These are phyloP conservation scores for Claviceps sp. DNA, from an alignment of 2,329 filamentous ascomycete species.

Conservation along the genomic window DNA sequence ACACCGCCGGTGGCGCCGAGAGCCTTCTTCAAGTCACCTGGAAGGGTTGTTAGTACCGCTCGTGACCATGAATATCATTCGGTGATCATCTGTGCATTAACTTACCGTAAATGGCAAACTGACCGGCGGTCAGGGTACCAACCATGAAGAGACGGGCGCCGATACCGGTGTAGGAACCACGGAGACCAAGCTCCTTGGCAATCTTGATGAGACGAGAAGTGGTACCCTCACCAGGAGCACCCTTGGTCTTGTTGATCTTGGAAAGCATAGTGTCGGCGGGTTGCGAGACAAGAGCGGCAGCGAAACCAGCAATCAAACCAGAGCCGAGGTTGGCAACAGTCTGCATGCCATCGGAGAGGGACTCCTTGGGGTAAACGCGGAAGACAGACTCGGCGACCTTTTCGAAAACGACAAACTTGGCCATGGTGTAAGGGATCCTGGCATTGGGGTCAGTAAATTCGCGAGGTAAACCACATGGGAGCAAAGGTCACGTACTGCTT, in stretches of 20 bases:
- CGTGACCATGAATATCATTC: not conserved
- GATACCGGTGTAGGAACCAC: constrained; percentile 68
- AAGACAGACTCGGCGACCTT: constrained; percentile 70
- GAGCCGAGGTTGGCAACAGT: constrained; percentile 65
- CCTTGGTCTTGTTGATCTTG: constrained; percentile 95
- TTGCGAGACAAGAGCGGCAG: constrained; percentile 75
- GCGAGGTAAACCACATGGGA: not conserved
- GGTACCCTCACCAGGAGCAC: constrained; percentile 73
- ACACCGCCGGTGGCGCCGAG: constrained; percentile 22
- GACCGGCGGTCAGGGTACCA: constrained; percentile 62
- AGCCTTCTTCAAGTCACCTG: constrained; percentile 50
- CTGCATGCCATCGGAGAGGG: constrained; percentile 53
- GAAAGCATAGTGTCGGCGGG: constrained; percentile 87
- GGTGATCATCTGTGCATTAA: not conserved
- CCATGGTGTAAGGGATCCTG: constrained; percentile 84
- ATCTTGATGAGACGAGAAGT: constrained; percentile 76
- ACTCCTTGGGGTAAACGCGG: constrained; percentile 55
- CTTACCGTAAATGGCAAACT: constrained; percentile 72
- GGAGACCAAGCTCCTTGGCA: constrained; percentile 68
- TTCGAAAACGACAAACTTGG: constrained; percentile 91
- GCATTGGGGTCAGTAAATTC: not conserved
- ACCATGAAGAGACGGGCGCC: constrained; percentile 54
- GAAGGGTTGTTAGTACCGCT: not conserved
- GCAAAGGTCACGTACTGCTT: constrained; percentile 23
- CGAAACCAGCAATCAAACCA: constrained; percentile 52